Percentiles rank a stretch among this genome's conserved stretches.
These are phyloP conservation scores for Penicillium expansum DNA, from an alignment of 2,329 filamentous ascomycete species.

Conservation along the genomic window DNA sequence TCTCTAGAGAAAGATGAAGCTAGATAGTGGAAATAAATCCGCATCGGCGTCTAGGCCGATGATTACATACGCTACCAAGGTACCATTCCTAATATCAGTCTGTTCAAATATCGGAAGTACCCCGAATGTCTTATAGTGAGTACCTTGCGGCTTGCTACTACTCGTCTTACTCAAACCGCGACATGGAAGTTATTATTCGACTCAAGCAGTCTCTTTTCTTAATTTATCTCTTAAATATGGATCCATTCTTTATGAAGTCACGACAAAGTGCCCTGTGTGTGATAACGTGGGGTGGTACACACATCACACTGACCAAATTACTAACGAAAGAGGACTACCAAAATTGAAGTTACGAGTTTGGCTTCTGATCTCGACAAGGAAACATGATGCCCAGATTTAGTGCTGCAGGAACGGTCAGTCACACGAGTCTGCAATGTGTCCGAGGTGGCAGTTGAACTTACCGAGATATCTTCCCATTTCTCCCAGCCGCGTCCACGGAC, in stretches of 20 bases:
- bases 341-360: background rate
- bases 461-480: slow-evolving; percentile 54
- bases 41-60: background rate
- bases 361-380: background rate
- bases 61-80: background rate
- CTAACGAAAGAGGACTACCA: background rate
- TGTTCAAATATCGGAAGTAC: background rate
- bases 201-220: background rate
- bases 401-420: slow-evolving; percentile 17
- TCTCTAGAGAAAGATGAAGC: background rate
- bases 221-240: background rate
- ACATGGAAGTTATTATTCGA: background rate
- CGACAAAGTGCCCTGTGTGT: background rate
- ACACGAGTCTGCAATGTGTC: background rate
- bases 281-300: background rate
- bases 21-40: slow-evolving; percentile 10
- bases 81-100: background rate
- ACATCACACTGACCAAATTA: background rate
- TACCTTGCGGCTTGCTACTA: slow-evolving; percentile 11
- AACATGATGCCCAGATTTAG: background rate
- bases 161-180: background rate
- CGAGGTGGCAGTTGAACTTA: slow-evolving; percentile 16
- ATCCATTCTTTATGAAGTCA: background rate
- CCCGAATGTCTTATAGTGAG: background rate
- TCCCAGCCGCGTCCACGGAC: slow-evolving; percentile 93